Evolutionary conservation across 805 yeast species (phyloP).

Genomic region (Lachancea lanzarotensis): DNA sequence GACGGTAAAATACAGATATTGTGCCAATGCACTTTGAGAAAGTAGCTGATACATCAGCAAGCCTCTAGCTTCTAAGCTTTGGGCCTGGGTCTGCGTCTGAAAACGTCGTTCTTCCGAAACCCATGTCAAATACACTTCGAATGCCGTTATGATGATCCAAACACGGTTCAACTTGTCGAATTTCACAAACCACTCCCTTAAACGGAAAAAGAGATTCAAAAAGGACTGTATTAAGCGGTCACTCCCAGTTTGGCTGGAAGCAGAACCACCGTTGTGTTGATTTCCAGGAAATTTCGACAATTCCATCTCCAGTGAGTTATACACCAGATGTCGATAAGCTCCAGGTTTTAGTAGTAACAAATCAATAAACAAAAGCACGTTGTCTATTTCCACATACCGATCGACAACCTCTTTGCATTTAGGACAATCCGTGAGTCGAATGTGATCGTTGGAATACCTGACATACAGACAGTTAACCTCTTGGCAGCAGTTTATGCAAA

Average conservation of each 20-base stretch:
- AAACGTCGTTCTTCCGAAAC: conserved; percentile 71
- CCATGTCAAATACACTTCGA: conserved; percentile 90
- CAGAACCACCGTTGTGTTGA: not conserved
- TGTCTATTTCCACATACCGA: conserved; percentile 85
- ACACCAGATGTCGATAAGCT: conserved; percentile 82
- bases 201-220: conserved; percentile 6
- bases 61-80: conserved; percentile 8
- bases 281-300: conserved; percentile 12
- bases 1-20: conserved; percentile 50
- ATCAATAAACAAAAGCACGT: conserved; percentile 77
- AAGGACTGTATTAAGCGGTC: conserved; percentile 3
- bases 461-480: conserved; percentile 62
- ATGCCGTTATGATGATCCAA: conserved; percentile 57
- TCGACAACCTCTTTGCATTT: conserved; percentile 73
- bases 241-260: not conserved
- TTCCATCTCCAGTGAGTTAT: conserved; percentile 45
- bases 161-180: conserved; percentile 38
- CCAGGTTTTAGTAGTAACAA: conserved; percentile 76
- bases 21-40: conserved; percentile 36
- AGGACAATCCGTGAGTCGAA: conserved; percentile 70
- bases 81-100: not conserved
- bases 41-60: conserved; percentile 31
- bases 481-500: conserved; percentile 81
- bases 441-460: conserved; percentile 68
- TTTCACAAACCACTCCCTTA: conserved; percentile 18